These are phyloP conservation scores for Rosa persica DNA, from an alignment of 306 rosid genomes.

Conservation along the genomic window DNA sequence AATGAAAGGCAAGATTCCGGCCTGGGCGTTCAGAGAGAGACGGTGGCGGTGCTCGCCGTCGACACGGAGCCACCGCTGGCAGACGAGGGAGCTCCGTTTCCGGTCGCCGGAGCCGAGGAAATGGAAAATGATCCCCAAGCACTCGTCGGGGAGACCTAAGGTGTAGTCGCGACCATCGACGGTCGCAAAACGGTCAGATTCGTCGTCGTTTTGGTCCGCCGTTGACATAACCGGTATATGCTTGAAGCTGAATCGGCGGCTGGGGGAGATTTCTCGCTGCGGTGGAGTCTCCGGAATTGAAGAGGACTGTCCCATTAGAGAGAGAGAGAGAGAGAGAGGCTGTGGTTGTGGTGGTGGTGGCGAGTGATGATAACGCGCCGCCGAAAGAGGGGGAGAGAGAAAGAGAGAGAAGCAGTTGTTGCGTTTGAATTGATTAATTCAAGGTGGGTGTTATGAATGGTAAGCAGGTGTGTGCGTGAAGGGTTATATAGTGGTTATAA, in stretches of 20 bases:
- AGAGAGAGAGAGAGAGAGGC: not conserved
- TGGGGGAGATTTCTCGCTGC: conserved; percentile 16
- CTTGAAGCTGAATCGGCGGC: conserved; percentile 30
- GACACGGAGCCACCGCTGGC: conserved; percentile 57
- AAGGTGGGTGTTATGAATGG: conserved; percentile 1
- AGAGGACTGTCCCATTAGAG: conserved; percentile 64
- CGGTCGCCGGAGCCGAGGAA: conserved; percentile 56
- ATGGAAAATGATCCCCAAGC: conserved; percentile 53
- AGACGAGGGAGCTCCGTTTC: conserved; percentile 60
- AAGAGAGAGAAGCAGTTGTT: not conserved
- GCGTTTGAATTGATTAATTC: not conserved
- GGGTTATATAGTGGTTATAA: not conserved
- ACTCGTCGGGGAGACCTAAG: conserved; percentile 65
- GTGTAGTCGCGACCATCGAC: conserved; percentile 39
- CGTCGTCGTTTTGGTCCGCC: conserved; percentile 1
- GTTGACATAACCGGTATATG: conserved; percentile 4
- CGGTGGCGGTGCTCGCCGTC: conserved; percentile 69
- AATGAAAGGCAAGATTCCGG: conserved; percentile 41
- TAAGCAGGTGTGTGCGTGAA: not conserved
- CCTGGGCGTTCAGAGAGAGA: conserved; percentile 51
- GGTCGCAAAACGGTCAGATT: conserved; percentile 19
- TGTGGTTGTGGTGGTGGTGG: not conserved
- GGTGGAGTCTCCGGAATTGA: conserved; percentile 38
- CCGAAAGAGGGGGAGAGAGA: not conserved
- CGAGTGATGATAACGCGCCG: conserved; percentile 11